Evolutionary conservation across 1,284 basidiomycete genomes (phyloP), one percentile per base, ranked within the genome.

Genomic region (Cutaneotrichosporon sp.): DNA sequence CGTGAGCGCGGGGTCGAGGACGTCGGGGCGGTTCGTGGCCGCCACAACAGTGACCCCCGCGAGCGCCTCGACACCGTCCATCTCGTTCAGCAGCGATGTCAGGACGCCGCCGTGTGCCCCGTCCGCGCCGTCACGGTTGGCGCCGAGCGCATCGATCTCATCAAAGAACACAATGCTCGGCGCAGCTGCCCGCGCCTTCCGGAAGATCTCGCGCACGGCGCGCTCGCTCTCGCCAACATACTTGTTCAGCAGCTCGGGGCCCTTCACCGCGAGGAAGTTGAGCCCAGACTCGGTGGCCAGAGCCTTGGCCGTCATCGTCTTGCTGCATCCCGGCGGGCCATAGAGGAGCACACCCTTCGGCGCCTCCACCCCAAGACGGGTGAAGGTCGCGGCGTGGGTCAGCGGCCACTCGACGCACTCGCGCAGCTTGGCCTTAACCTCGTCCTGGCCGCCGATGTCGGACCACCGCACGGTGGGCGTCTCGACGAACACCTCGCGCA

Each of bases 81-180:
- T 98, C 79, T 98, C 97, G 74, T 95, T 99, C 57, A 99, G 80
- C 22, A 99, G 83, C 62, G 88, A 95, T 0, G 94, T 97, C 20
- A 99, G 84, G 14, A 98, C 92, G 8, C 95, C 92, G n/a, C 77
- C 77, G 68, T 93, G 88, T 0, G 87, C 84, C 9, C 60, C 82
- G 51, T 88, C 87, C 14, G 85, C 84, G 3, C 83, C 82, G 2
- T 86, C 84, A 34, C 97, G 86, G 0, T 91, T 88, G 0, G 87
- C 86, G 0, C 91, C 94, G 1, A 99, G 84, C 0, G 95, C 94
- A 73, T 99, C 97, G 54, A 99, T 92, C 79, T 99, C 97, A 75
- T 99, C 97, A 73, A 99, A 95, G 80, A 99, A 98, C 54, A 99
- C 84, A 69, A 99, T 95, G 1, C 92, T 93, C 0, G 97, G 97